Evolutionary conservation across 805 yeast genomes (phyloP).

Genomic region (Saturnispora gosingensis): DNA sequence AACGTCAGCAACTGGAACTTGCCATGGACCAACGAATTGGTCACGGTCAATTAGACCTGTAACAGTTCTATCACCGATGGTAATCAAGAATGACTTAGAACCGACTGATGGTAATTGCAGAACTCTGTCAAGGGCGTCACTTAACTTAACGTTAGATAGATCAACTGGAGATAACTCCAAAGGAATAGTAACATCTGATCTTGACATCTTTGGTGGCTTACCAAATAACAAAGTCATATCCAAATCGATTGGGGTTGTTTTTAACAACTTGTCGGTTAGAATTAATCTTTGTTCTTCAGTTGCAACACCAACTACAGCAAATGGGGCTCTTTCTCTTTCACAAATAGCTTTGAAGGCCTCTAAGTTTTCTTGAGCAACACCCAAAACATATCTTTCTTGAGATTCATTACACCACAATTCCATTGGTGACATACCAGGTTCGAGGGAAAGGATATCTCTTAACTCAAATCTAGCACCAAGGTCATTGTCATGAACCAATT

Average conservation of each 20-base stretch:
- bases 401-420: conserved; percentile 99
- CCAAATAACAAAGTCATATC: conserved; percentile 95
- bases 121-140: conserved; percentile 72
- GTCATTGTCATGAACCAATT: conserved; percentile 92
- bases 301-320: conserved; percentile 91
- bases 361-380: conserved; percentile 74
- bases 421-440: conserved; percentile 99
- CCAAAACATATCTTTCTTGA: conserved; percentile 94
- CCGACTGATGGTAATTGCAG: conserved; percentile 89
- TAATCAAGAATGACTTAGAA: conserved; percentile 85
- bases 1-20: conserved; percentile 96
- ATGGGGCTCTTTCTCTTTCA: conserved; percentile 92
- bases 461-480: conserved; percentile 90
- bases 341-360: conserved; percentile 68
- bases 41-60: conserved; percentile 96
- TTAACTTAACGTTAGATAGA: conserved; percentile 31
- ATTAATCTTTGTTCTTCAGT: conserved; percentile 77
- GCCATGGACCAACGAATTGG: conserved; percentile 99
- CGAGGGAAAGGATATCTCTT: conserved; percentile 81
- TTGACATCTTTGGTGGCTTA: conserved; percentile 92
- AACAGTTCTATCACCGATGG: conserved; percentile 98
- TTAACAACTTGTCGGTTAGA: conserved; percentile 67
- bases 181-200: conserved; percentile 56
- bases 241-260: conserved; percentile 85
- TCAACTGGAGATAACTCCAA: conserved; percentile 37